Percentiles rank a stretch among this genome's conserved stretches.
Conservation (phyloP, 345 rosid genomes). For the Linum trigynum region DNA sequence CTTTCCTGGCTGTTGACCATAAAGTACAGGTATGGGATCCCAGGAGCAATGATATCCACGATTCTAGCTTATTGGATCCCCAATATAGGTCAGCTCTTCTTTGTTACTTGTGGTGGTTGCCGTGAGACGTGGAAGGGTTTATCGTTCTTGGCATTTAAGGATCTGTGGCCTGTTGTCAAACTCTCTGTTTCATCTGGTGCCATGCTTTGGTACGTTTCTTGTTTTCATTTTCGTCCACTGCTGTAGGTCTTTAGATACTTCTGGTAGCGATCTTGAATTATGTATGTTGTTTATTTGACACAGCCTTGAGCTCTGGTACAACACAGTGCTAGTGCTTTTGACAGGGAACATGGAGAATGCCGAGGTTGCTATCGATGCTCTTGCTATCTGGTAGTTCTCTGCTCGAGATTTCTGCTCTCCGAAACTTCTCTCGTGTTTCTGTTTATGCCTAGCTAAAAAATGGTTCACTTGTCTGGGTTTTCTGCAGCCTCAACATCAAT, state of each 20-base stretch:
- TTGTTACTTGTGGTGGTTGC: constrained; percentile 21
- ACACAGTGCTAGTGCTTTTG: constrained; percentile 48
- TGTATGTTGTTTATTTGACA: constrained; percentile 10
- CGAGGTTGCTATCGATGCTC: constrained; percentile 48
- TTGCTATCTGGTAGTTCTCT: constrained; percentile 66
- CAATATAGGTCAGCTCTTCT: constrained; percentile 34
- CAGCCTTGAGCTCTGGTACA: constrained; percentile 82
- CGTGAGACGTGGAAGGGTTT: constrained; percentile 21
- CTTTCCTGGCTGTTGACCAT: constrained; percentile 37
- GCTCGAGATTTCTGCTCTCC: neutral
- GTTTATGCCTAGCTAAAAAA: neutral
- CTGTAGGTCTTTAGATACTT: constrained; percentile 50
- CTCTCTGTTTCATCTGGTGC: constrained; percentile 34
- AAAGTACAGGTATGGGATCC: constrained; percentile 31
- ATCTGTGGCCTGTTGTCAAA: constrained; percentile 35
- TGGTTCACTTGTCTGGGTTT: neutral
- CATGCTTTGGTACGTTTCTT: constrained; percentile 27
- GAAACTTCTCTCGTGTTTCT: neutral
- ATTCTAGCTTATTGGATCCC: constrained; percentile 37
- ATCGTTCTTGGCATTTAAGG: constrained; percentile 18
- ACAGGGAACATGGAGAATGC: constrained; percentile 73
- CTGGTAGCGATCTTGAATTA: neutral
- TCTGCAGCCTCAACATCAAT: constrained; percentile 31
- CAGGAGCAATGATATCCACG: constrained; percentile 43
- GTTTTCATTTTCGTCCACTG: constrained; percentile 36